A percentile compares a stretch with the other conserved stretches of the same genome.
Conservation (phyloP, 768 basidiomycete species). For the Sporobolomyces phaffii region DNA sequence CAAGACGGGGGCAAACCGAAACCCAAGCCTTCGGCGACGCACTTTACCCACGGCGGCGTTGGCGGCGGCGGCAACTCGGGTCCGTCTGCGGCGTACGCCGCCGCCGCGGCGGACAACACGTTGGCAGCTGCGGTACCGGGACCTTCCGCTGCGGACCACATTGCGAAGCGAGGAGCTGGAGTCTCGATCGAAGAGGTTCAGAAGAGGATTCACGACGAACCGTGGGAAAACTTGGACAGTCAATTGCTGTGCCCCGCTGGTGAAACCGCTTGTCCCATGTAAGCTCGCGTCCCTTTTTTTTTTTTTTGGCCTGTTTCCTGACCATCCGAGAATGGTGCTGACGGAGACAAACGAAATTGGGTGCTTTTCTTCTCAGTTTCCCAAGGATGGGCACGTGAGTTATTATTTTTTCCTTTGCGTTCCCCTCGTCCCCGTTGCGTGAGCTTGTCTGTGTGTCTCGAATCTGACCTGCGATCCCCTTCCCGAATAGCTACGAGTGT, state of each 20-base stretch:
- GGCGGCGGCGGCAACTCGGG: too few relatives aligned
- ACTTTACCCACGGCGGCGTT: neutral
- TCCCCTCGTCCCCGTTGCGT: neutral
- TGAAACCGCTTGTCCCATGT: slow-evolving; percentile 37
- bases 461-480: neutral
- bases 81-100: neutral
- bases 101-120: too few relatives aligned
- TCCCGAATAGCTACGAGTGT: slow-evolving; percentile 14
- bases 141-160: neutral
- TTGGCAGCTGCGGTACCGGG: neutral
- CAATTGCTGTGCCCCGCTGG: slow-evolving; percentile 25
- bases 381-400: slow-evolving; percentile 34
- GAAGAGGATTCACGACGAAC: slow-evolving; percentile 20
- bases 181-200: slow-evolving; percentile 20
- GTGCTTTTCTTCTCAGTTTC: slow-evolving; percentile 11
- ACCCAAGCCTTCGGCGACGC: neutral
- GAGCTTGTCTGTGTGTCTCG: slow-evolving; percentile 3
- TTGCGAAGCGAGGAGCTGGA: slow-evolving; percentile 6
- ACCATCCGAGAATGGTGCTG: too few relatives aligned
- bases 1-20: too few relatives aligned
- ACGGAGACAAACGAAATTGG: neutral
- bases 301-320: neutral
- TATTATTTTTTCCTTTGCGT: neutral
- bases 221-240: slow-evolving; percentile 35
- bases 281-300: neutral